A percentile compares a stretch with the other conserved stretches of the same genome.
phyloP scores from a whole-genome alignment of 805 yeast genomes.

The Ogataea ganodermae region DNA sequence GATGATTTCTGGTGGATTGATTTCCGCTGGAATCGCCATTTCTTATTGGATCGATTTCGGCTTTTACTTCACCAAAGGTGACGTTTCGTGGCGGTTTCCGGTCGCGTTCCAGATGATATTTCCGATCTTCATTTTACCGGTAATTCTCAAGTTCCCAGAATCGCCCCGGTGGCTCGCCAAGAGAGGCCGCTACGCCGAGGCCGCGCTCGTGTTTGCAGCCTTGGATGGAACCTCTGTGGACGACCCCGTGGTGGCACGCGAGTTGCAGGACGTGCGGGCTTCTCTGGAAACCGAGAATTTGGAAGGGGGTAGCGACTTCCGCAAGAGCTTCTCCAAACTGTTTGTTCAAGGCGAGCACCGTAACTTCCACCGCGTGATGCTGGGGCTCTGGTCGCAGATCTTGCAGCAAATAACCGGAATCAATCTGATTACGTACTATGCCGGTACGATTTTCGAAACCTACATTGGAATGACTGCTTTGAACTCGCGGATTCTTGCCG shows the following conservation, averaged over 20 bases:
- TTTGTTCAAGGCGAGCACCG: conserved; percentile 44
- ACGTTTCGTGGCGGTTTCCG: conserved; percentile 39
- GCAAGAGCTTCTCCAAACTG: conserved; percentile 27
- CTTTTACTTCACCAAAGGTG: conserved; percentile 34
- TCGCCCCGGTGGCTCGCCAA: conserved; percentile 47
- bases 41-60: conserved; percentile 43
- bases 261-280: conserved; percentile 23
- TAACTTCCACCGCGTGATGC: conserved; percentile 49
- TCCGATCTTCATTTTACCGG: conserved; percentile 22
- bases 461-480: conserved; percentile 47
- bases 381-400: conserved; percentile 46
- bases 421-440: conserved; percentile 59
- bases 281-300: conserved; percentile 25
- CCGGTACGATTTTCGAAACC: conserved; percentile 54
- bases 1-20: conserved; percentile 34
- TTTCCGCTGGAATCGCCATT: conserved; percentile 32
- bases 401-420: conserved; percentile 57
- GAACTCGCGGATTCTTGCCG: conserved; percentile 40
- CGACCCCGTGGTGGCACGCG: conserved; percentile 15
- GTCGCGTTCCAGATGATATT: conserved; percentile 38
- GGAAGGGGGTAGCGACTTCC: conserved; percentile 28
- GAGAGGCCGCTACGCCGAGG: conserved; percentile 44
- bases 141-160: conserved; percentile 37
- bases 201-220: conserved; percentile 43
- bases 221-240: conserved; percentile 37